Percentiles rank a stretch among this genome's conserved stretches.
These are phyloP conservation scores for Osmanthus fragrans DNA, from an alignment of 257 asterid genomes.

Conservation along the genomic window DNA sequence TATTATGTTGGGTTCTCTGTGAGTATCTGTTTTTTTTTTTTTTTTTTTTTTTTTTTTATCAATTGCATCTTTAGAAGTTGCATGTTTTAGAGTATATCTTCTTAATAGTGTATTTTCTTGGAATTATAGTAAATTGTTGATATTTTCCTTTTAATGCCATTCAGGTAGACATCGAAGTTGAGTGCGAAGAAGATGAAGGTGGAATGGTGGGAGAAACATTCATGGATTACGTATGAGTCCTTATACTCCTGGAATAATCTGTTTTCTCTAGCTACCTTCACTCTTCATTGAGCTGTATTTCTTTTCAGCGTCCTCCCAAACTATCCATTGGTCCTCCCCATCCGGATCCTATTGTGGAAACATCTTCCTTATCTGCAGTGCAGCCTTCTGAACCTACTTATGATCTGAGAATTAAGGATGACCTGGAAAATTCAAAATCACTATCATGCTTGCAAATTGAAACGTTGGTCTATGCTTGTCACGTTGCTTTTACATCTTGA, in stretches of 20 bases:
- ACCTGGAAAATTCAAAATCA: conserved; percentile 70
- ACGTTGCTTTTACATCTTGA: conserved; percentile 54
- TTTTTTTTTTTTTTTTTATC: too few relatives aligned
- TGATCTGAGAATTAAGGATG: conserved; percentile 68
- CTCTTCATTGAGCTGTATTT: not conserved
- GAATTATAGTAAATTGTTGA: conserved; percentile 18
- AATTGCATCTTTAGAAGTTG: conserved; percentile 13
- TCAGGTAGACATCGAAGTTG: conserved; percentile 92
- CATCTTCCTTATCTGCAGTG: conserved; percentile 87
- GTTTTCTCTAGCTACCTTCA: not conserved
- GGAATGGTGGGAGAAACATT: conserved; percentile 96
- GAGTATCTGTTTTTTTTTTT: conserved; percentile 13
- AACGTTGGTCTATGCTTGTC: conserved; percentile 92
- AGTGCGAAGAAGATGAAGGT: conserved; percentile 98
- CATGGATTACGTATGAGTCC: conserved; percentile 71
- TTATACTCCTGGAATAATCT: not conserved
- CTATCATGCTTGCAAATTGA: conserved; percentile 97
- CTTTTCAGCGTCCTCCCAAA: conserved; percentile 81
- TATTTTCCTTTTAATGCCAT: conserved; percentile 20
- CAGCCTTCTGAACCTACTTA: conserved; percentile 98
- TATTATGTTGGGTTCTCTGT: conserved; percentile 1
- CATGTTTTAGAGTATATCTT: conserved; percentile 8
- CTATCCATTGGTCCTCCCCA: conserved; percentile 87
- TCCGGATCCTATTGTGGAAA: conserved; percentile 97
- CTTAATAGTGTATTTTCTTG: conserved; percentile 2